Conservation (phyloP, 768 basidiomycete species). For the Tephrocybe sp. region DNA sequence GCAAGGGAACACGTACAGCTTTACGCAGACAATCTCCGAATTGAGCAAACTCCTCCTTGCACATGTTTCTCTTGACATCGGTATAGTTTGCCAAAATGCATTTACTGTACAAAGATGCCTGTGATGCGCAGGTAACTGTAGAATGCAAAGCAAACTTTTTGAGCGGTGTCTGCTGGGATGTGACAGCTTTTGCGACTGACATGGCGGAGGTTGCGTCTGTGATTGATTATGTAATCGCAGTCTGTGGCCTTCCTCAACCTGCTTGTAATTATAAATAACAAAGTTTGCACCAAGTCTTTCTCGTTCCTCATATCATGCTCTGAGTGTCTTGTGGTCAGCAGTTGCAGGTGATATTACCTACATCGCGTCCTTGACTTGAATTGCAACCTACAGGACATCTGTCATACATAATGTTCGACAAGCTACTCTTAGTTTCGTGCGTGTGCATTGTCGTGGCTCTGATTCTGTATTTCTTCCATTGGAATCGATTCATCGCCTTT, state of each 20-base stretch:
- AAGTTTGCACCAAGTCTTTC: no score
- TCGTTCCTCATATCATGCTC: no score
- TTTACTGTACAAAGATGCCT: conserved; percentile 82
- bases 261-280: no score
- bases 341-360: no score
- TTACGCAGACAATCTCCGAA: conserved; percentile 82
- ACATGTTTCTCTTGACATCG: conserved; percentile 82
- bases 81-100: conserved; percentile 82
- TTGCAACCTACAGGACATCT: background rate
- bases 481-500: conserved; percentile 80
- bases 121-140: conserved; percentile 65
- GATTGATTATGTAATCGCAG: conserved; percentile 10
- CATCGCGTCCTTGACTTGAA: no score
- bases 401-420: conserved; percentile 47
- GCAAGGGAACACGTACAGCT: conserved; percentile 50
- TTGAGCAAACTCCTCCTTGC: conserved; percentile 77
- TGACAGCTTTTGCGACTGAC: conserved; percentile 23
- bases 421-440: conserved; percentile 61
- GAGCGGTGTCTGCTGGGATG: conserved; percentile 43
- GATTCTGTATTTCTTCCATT: conserved; percentile 84
- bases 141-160: conserved; percentile 67
- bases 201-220: conserved; percentile 11
- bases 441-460: conserved; percentile 53
- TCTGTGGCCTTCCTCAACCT: no score
- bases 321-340: no score